A percentile compares a stretch with the other conserved stretches of the same genome.
These are phyloP conservation scores for Hanseniaspora singularis DNA, from an alignment of 805 yeast species.

Conservation along the genomic window DNA sequence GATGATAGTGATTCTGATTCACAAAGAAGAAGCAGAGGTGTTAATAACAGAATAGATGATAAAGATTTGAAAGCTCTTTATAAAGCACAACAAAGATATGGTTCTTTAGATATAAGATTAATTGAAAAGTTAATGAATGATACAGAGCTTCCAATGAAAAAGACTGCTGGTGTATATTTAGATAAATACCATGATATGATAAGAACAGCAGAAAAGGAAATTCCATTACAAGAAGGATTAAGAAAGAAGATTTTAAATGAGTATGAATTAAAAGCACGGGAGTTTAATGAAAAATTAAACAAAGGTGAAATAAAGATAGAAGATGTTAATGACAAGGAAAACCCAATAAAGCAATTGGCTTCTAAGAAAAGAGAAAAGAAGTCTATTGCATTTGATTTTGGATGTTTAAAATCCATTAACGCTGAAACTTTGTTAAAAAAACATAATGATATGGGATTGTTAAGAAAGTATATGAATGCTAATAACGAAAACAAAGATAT, in stretches of 20 bases:
- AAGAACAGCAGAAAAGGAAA: slow-evolving; percentile 46
- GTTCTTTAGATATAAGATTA: slow-evolving; percentile 52
- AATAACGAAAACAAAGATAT: slow-evolving; percentile 22
- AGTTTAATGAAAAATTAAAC: slow-evolving; percentile 38
- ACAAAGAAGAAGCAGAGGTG: slow-evolving; percentile 31
- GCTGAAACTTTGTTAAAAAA: slow-evolving; percentile 78
- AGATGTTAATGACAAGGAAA: slow-evolving; percentile 28
- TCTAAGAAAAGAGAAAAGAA: slow-evolving; percentile 72
- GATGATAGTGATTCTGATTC: slow-evolving; percentile 32
- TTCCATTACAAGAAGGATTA: slow-evolving; percentile 53
- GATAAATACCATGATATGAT: slow-evolving; percentile 65
- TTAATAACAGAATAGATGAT: slow-evolving; percentile 55
- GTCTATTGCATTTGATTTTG: slow-evolving; percentile 79
- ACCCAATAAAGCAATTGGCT: slow-evolving; percentile 42
- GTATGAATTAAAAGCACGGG: slow-evolving; percentile 48
- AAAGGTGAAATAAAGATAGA: slow-evolving; percentile 25
- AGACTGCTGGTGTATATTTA: slow-evolving; percentile 57
- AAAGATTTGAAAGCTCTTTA: slow-evolving; percentile 78
- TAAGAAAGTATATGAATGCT: slow-evolving; percentile 34
- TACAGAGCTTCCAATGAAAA: slow-evolving; percentile 75
- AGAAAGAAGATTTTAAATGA: slow-evolving; percentile 44
- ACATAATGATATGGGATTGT: slow-evolving; percentile 67
- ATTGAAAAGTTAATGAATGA: slow-evolving; percentile 85
- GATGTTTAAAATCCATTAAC: slow-evolving; percentile 76
- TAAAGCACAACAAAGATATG: slow-evolving; percentile 67